These are phyloP conservation scores for Scutellaria minor DNA, from an alignment of 257 asterid genomes.

Conservation along the genomic window DNA sequence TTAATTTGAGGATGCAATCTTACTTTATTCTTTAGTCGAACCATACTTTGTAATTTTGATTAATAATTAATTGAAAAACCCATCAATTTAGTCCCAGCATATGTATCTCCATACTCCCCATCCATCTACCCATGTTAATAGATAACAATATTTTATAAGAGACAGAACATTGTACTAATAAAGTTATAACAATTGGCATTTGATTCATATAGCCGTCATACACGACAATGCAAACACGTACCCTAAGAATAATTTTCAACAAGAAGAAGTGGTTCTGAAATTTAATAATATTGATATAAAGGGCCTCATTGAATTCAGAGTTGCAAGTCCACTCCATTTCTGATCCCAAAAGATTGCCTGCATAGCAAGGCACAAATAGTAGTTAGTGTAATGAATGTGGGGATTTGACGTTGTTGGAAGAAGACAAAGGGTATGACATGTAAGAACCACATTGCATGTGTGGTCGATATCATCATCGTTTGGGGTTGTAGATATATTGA, in stretches of 20 bases:
- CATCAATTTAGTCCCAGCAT: no score
- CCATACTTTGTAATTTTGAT: no score
- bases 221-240: not conserved
- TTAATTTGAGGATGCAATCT: no score
- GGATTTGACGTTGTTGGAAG: slow-evolving; percentile 24
- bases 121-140: no score
- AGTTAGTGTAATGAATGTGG: slow-evolving; percentile 14
- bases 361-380: slow-evolving; percentile 39
- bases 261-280: slow-evolving; percentile 14
- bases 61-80: no score
- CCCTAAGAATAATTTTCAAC: slow-evolving; percentile 9
- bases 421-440: not conserved
- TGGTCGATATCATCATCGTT: not conserved
- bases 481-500: no score
- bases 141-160: no score
- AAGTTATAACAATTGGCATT: not conserved
- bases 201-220: not conserved
- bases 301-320: not conserved
- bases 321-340: not conserved
- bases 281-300: not conserved
- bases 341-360: slow-evolving; percentile 41
- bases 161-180: no score
- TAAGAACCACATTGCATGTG: slow-evolving; percentile 9
- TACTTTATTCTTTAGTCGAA: no score
- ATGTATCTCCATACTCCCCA: no score